Evolutionary conservation across 1,284 basidiomycete species (phyloP), one percentile per base, ranked within the genome.

Genomic region (Cronartium ribicola): DNA sequence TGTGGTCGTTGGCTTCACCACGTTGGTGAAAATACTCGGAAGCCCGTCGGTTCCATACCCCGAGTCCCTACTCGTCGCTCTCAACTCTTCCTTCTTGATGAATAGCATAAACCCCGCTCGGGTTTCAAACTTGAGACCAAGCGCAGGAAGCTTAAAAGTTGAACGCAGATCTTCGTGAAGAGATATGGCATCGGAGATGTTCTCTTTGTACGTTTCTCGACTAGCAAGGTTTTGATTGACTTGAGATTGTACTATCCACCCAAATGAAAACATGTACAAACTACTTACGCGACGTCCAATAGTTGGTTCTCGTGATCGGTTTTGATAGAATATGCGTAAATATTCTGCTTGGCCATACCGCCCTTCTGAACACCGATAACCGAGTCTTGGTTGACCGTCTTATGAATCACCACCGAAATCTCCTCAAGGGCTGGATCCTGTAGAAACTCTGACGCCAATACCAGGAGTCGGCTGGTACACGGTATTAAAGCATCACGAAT

Each of bases 141-240:
- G n/a, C 7, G 46, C 65, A 14, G 78, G 77, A 60, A 79, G 40
- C 5, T 61, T 65, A 39, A 75, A 61, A 8, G 61, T 13, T 20
- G 29, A 17, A 17, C 64, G 62, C 37, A 78, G 39, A 7, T 57
- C 41, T 39, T 79, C 78, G 36, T 62, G 43, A 13, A 74, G 67
- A 7, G 77, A 72, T 55, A 77, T 55, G 3, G 73, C 76, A 62
- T 79, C 78, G 29, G 63, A 69, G 4, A 78, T n/a, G 61, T 78
- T 77, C 62, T 79, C 71, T 55, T 67, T 74, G 59, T 74, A 74
- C 10, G 64, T 74, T 43, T 74, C 71, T 67, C 71, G 36, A n/a
- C 70, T 72, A 57, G 17, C 39, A 8, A 55, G 11, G n/a, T 59
- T 22, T 14, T 11, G 4, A 61, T 3, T 22, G 22, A n/a, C 11